These are phyloP conservation scores for Ulota crispa DNA, from an alignment of 225 moss, liverwort and hornwort genomes.

Conservation along the genomic window DNA sequence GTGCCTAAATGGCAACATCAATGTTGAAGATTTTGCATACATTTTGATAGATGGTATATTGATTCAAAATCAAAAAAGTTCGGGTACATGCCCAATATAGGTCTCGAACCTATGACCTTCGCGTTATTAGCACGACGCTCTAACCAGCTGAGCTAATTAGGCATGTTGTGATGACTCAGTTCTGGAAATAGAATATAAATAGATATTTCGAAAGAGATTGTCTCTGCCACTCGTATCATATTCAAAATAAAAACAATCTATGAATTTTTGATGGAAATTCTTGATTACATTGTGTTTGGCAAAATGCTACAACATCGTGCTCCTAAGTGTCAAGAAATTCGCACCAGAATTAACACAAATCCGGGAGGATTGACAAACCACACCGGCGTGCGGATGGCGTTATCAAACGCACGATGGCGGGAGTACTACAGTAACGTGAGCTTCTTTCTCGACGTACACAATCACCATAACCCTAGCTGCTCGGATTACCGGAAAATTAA, in stretches of 20 bases:
- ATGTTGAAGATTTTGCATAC: too few relatives aligned
- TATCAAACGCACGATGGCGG: conserved; percentile 35
- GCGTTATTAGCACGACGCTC: conserved; percentile 27
- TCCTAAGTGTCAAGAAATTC: neutral
- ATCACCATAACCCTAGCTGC: conserved; percentile 50
- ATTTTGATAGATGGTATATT: too few relatives aligned
- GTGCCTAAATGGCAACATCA: too few relatives aligned
- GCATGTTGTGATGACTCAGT: accelerated
- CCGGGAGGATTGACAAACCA: conserved; percentile 21
- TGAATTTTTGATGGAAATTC: too few relatives aligned
- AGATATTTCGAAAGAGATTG: too few relatives aligned
- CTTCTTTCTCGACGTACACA: conserved; percentile 50
- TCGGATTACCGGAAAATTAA: neutral
- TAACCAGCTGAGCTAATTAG: conserved; percentile 7
- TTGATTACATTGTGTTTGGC: neutral
- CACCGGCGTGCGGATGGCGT: conserved; percentile 37
- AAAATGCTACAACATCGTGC: neutral
- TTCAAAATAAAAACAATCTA: too few relatives aligned
- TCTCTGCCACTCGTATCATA: too few relatives aligned
- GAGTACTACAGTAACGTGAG: conserved; percentile 43
- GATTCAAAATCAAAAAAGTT: too few relatives aligned
- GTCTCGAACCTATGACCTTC: conserved; percentile 26
- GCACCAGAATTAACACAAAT: neutral
- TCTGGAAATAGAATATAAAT: accelerated
- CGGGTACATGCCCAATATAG: neutral